These are phyloP conservation scores for Pseudogymnoascus sp. DNA, from an alignment of 2,329 filamentous ascomycete genomes.

Conservation along the genomic window DNA sequence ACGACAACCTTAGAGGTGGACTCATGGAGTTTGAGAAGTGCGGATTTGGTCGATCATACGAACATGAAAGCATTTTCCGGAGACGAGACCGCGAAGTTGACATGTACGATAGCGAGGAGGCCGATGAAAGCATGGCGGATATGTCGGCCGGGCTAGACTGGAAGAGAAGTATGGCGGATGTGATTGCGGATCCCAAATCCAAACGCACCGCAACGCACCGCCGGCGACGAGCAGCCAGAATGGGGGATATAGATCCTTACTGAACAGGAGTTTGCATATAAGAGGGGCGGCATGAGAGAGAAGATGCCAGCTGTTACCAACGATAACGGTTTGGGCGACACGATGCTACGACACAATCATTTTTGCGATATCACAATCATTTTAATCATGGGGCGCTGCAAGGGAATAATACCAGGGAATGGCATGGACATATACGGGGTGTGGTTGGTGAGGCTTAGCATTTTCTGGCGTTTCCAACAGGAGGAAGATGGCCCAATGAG, in stretches of 20 bases:
- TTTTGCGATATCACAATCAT: conserved; percentile 8
- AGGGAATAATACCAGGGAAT: background rate
- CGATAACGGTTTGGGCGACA: background rate
- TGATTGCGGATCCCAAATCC: conserved; percentile 1
- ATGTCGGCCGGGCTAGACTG: conserved; percentile 10
- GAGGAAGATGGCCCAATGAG: background rate
- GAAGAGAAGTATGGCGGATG: conserved; percentile 3
- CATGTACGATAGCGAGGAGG: conserved; percentile 9
- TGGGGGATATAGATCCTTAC: conserved; percentile 4
- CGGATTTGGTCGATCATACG: conserved; percentile 18
- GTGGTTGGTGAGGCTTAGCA: conserved; percentile 4
- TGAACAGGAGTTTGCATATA: background rate
- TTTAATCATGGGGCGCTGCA: conserved; percentile 4
- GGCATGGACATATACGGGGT: background rate
- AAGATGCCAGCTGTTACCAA: background rate
- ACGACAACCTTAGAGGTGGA: conserved; percentile 58
- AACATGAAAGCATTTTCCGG: conserved; percentile 19
- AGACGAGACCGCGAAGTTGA: conserved; percentile 1
- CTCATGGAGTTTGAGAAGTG: conserved; percentile 29
- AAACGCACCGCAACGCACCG: conserved; percentile 10
- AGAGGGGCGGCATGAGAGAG: background rate
- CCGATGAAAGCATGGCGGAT: background rate
- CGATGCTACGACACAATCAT: conserved; percentile 6
- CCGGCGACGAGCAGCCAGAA: background rate
- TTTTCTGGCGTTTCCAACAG: background rate